Base-by-base conservation (phyloP, 1,284 basidiomycete species). In the Anthracocystis panici-leucophaei region DNA sequence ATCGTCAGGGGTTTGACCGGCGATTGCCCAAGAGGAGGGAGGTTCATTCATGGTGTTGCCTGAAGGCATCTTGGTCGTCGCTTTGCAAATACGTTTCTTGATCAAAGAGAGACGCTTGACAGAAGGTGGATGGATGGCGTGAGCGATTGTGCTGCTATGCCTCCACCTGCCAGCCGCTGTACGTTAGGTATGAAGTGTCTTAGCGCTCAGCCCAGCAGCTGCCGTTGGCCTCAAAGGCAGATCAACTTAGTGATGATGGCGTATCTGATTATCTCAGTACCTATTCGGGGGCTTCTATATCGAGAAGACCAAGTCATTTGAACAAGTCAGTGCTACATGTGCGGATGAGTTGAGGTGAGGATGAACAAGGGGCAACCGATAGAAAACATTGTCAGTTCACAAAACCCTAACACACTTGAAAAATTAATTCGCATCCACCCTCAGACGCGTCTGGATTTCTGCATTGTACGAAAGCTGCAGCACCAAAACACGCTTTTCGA, bases 401-500 rank as follows among this genome's bases (percentile, higher is more conserved):
- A 21, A 3, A 21, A 46, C 2, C 23, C 29, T 49, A 49, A 49
- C 48, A 49, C 10, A 31, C 2, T 2, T 8, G 23, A 5, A 27
- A n/a, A 29, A 16, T 16, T 46, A 14, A 12, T 5, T 21, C 10
- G n/a, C 27, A 27, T 11, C 23, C 44, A 8, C 46, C n/a, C 7
- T 18, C 7, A 64, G 55, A 57, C 55, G 55, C 62, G 62, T 57
- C 62, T 41, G 40, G 25, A 25, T 44, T 16, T 9, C 46, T 50
- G 40, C 60, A 25, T 33, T 38, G 35, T 38, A 10, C 35, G 14
- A 38, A 11, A 38, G 18, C 29, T 45, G 23, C 23, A 35, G 29
- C 20, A 49, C 53, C 67, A 70, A 70, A 70, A 70, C 68, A 70
- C 68, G 68, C 68, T 70, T 70, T 65, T 60, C 25, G 29, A 40